Base-by-base conservation (phyloP, 345 rosid genomes). In the Salix udensis region DNA sequence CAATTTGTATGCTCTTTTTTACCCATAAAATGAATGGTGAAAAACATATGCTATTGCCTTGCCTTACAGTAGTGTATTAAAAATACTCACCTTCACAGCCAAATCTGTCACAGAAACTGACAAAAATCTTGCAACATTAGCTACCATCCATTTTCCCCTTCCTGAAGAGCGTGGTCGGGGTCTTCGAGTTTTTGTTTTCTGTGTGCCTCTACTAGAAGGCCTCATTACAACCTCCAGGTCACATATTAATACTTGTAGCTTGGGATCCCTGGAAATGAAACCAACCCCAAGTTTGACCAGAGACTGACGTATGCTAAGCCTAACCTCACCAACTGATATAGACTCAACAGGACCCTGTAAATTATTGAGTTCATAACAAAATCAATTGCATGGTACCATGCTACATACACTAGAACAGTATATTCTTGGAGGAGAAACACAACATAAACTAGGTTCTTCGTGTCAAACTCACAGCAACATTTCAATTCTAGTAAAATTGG, bases 301-400 rank as follows among this genome's bases (percentile, higher is more conserved):
- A 30, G 98, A 91, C 87, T 93, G 98, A 21, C 98, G 94, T 79
- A 96, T 75, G 82, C 99, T 89, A 67, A 93, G 84, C 84, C 90
- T 93, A 77, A 96, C 89, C 86, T 96, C 99, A 72, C 97, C 93
- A 77, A 91, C 91, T 58, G 91, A 91, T 68, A 96, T 85, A 55
- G 98, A 96, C 80, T 96, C 99, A 84, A 96, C 74, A 53, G 97
- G 84, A 84, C 99, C 99, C 99, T 96, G 91, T 78, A 86, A 78
- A 78, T 79, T 74, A 65, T 74, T 82, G 77, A 82, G 77, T 66
- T 74, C 75, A 71, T 34, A 60, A 72, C 37, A 34, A 69, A 73
- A 46, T 46, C 14, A 46, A 46, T 46, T 46, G 18, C 52, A 46
- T 14, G 52, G 18, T 14, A 15, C 52, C 5, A 46, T 46, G 6